Evolutionary conservation across 768 basidiomycete genomes (phyloP).

Genomic region (Phallus indusiatus): DNA sequence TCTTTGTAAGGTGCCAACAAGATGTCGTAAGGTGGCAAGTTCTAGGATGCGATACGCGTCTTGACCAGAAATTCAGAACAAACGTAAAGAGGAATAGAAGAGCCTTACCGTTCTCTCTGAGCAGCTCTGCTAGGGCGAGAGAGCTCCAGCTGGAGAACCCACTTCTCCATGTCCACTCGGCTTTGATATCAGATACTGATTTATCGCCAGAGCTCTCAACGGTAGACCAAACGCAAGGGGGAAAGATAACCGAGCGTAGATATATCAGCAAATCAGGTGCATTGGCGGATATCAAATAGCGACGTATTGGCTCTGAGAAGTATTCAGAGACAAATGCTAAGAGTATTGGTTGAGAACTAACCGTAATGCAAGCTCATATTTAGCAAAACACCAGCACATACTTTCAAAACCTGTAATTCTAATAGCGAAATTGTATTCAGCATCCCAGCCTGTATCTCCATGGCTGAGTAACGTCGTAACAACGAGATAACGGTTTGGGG

Average conservation of each 20-base stretch:
- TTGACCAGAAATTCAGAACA: neutral
- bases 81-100: neutral
- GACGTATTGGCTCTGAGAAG: constrained; percentile 57
- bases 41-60: neutral
- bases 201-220: neutral
- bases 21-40: neutral
- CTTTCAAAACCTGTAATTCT: constrained; percentile 67
- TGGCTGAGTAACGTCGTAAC: constrained; percentile 50
- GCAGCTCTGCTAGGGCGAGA: constrained; percentile 8
- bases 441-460: constrained; percentile 22
- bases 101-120: constrained; percentile 4
- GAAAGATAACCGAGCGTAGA: constrained; percentile 60
- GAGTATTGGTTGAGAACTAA: constrained; percentile 24
- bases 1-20: constrained; percentile 1
- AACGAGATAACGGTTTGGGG: constrained; percentile 58
- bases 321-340: neutral
- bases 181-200: neutral
- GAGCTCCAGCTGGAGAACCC: constrained; percentile 11
- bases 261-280: constrained; percentile 60
- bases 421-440: constrained; percentile 43
- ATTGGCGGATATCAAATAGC: constrained; percentile 57
- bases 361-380: constrained; percentile 75
- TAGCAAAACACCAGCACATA: constrained; percentile 67
- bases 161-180: constrained; percentile 9
- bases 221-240: constrained; percentile 56